A percentile compares a stretch with the other conserved stretches of the same genome.
Conservation (phyloP, 306 rosid genomes). For the Vigna reflexopilosa region DNA sequence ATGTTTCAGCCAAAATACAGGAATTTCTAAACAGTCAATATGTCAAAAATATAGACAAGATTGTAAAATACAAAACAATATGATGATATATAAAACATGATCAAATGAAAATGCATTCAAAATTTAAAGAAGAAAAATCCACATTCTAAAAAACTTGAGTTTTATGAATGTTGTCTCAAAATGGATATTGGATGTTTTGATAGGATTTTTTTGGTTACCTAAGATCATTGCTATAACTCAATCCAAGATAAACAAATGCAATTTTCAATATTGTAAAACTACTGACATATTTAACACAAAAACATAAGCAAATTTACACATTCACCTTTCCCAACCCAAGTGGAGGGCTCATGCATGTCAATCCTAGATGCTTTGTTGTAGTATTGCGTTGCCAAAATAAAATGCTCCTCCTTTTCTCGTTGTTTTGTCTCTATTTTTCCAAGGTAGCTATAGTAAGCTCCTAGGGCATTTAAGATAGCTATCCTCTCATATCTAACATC, state of each 20-base stretch:
- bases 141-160: conserved; percentile 21
- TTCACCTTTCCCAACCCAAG: conserved; percentile 99
- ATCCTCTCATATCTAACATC: conserved; percentile 98
- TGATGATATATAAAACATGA: conserved; percentile 22
- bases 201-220: conserved; percentile 25
- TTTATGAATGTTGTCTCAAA: background rate
- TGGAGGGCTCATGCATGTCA: conserved; percentile 96
- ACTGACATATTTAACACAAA: background rate
- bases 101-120: conserved; percentile 13
- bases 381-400: conserved; percentile 94
- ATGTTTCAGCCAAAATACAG: conserved; percentile 23
- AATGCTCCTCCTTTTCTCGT: conserved; percentile 98
- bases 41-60: conserved; percentile 20
- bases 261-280: background rate
- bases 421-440: conserved; percentile 98
- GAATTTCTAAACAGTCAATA: conserved; percentile 32
- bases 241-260: conserved; percentile 29
- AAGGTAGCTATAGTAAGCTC: conserved; percentile 95
- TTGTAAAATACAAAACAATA: background rate
- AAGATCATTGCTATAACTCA: conserved; percentile 35
- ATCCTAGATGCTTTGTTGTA: conserved; percentile 97
- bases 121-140: background rate
- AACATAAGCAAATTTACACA: conserved; percentile 12
- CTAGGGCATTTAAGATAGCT: conserved; percentile 94
- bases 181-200: conserved; percentile 24